Evolutionary conservation across 2,329 filamentous ascomycete species (phyloP).

Genomic region (Pseudogymnoascus sp.): DNA sequence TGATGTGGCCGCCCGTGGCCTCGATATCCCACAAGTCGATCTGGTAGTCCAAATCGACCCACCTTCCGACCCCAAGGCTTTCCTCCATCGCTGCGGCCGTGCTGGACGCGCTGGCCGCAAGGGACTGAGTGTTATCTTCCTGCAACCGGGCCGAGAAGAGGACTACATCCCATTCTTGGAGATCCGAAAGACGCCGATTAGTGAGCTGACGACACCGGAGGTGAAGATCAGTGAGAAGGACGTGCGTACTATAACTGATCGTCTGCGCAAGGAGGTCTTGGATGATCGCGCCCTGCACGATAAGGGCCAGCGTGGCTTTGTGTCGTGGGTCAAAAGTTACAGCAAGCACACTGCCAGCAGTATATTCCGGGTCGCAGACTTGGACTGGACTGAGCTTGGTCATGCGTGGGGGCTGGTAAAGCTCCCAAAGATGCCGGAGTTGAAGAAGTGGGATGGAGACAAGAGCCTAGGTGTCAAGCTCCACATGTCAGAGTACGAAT

Average conservation of each 20-base stretch:
- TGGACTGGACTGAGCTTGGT: conserved; percentile 78
- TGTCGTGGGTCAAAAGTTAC: conserved; percentile 88
- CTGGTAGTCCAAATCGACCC: conserved; percentile 84
- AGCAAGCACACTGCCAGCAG: conserved; percentile 82
- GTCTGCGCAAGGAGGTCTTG: conserved; percentile 50
- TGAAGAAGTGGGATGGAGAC: conserved; percentile 64
- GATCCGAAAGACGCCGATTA: conserved; percentile 77
- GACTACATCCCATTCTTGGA: conserved; percentile 84
- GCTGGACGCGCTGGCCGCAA: conserved; percentile 82
- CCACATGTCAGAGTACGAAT: conserved; percentile 59
- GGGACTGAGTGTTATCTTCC: conserved; percentile 75
- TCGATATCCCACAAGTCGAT: conserved; percentile 88
- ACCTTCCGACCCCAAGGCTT: conserved; percentile 82
- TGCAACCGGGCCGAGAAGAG: conserved; percentile 78
- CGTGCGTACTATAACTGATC: conserved; percentile 46
- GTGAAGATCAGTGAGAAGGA: conserved; percentile 52
- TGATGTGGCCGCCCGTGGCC: conserved; percentile 79
- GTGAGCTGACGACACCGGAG: conserved; percentile 47
- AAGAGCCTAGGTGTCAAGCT: conserved; percentile 52
- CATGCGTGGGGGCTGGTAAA: conserved; percentile 78
- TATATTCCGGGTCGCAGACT: conserved; percentile 74
- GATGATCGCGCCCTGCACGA: conserved; percentile 55
- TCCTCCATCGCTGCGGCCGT: conserved; percentile 85
- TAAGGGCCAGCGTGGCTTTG: conserved; percentile 83
- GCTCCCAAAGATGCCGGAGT: conserved; percentile 89